Conservation (phyloP, 768 basidiomycete species). For the Wakefieldia striispora region DNA sequence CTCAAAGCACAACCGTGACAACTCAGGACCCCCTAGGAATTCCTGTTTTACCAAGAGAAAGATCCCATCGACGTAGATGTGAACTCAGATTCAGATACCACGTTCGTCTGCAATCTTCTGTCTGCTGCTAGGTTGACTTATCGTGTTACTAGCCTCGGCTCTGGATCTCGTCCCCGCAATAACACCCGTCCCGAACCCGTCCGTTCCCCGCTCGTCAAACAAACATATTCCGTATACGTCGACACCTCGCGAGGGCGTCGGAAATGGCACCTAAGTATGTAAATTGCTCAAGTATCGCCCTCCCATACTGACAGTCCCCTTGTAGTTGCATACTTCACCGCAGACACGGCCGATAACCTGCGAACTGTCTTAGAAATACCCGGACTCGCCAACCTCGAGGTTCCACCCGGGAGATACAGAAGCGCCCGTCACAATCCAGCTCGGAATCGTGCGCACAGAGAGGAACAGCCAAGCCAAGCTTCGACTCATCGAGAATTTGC, state of each 20-base stretch:
- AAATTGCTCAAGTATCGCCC: background rate
- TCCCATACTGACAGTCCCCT: slow-evolving; percentile 1
- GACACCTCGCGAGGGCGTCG: slow-evolving; percentile 62
- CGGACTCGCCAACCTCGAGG: slow-evolving; percentile 48
- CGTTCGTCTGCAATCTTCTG: slow-evolving; percentile 35
- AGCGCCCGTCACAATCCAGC: slow-evolving; percentile 62
- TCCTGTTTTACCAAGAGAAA: slow-evolving; percentile 73
- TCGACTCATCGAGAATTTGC: slow-evolving; percentile 25
- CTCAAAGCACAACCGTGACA: background rate
- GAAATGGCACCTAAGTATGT: slow-evolving; percentile 81
- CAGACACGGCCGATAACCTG: slow-evolving; percentile 56
- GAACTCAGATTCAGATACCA: slow-evolving; percentile 49
- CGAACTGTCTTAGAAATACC: slow-evolving; percentile 59
- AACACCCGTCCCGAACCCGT: slow-evolving; percentile 26
- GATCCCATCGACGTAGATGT: slow-evolving; percentile 47
- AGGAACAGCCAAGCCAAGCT: slow-evolving; percentile 18
- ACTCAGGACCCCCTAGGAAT: slow-evolving; percentile 49
- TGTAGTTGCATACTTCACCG: slow-evolving; percentile 75
- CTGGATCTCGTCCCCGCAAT: slow-evolving; percentile 28
- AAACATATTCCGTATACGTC: slow-evolving; percentile 78
- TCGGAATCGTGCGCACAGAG: slow-evolving; percentile 33
- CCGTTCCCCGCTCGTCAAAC: slow-evolving; percentile 63
- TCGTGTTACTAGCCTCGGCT: slow-evolving; percentile 24
- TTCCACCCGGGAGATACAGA: slow-evolving; percentile 60
- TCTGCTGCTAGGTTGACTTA: background rate